Evolutionary conservation across 2,329 filamentous ascomycete genomes (phyloP).

Genomic region (Aspergillus sp.): DNA sequence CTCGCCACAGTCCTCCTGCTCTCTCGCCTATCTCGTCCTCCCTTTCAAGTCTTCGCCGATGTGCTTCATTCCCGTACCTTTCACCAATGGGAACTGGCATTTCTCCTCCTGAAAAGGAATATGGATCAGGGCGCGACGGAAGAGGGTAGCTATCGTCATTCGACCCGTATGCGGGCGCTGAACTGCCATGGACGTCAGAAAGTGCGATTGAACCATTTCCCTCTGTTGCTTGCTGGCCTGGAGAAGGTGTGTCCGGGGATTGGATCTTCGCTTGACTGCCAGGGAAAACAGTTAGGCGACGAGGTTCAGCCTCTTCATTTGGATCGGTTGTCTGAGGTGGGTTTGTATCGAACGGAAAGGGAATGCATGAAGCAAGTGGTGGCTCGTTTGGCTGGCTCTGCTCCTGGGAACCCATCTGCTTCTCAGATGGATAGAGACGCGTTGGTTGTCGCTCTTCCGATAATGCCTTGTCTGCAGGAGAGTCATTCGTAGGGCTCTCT

Average conservation of each 20-base stretch:
- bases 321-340: constrained; percentile 44
- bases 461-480: not conserved
- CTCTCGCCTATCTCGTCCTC: constrained; percentile 54
- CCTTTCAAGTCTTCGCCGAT: constrained; percentile 53
- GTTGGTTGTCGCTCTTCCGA: constrained; percentile 3
- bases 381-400: not conserved
- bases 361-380: not conserved
- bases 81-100: constrained; percentile 14
- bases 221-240: constrained; percentile 53
- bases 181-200: constrained; percentile 43
- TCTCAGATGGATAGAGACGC: not conserved
- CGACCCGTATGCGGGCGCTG: constrained; percentile 27
- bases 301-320: constrained; percentile 16
- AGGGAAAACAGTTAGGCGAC: constrained; percentile 51
- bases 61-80: constrained; percentile 38
- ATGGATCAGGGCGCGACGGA: constrained; percentile 17
- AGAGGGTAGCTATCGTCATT: constrained; percentile 16
- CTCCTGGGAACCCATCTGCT: not conserved
- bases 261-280: constrained; percentile 39
- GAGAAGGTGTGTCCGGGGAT: constrained; percentile 54
- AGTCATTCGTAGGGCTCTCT: not conserved
- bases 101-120: constrained; percentile 15
- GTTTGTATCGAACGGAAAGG: not conserved
- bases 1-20: constrained; percentile 55
- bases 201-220: constrained; percentile 54